A percentile compares a stretch with the other conserved stretches of the same genome.
Conservation (phyloP, 2,329 filamentous ascomycete species). For the Pochonia chlamydosporia region DNA sequence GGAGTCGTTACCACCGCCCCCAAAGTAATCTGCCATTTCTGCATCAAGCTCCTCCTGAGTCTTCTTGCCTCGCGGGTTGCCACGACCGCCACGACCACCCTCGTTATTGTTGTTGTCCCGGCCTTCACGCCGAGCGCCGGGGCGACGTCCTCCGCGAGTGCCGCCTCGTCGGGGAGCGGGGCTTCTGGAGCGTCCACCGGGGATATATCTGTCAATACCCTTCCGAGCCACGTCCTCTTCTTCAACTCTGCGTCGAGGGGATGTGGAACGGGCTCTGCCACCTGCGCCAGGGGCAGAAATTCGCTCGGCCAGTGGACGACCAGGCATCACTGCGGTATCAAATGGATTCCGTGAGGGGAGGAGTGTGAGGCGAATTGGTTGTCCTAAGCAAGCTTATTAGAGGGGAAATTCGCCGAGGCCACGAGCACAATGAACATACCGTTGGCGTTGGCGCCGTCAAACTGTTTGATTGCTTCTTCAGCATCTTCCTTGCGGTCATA, state of each 20-base stretch:
- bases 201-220: constrained; percentile 75
- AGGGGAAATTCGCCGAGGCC: neutral
- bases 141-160: constrained; percentile 45
- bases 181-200: constrained; percentile 54
- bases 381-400: constrained; percentile 42
- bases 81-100: constrained; percentile 28
- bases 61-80: constrained; percentile 63
- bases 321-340: constrained; percentile 48
- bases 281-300: constrained; percentile 50
- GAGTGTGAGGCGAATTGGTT: constrained; percentile 71
- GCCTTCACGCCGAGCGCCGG: constrained; percentile 40
- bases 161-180: constrained; percentile 50
- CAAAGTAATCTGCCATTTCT: constrained; percentile 96
- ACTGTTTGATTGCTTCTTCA: constrained; percentile 68
- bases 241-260: constrained; percentile 39
- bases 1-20: constrained; percentile 32
- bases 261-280: constrained; percentile 58
- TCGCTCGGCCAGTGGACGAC: constrained; percentile 54
- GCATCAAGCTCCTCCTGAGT: constrained; percentile 88
- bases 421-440: constrained; percentile 34
- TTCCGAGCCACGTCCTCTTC: constrained; percentile 56
- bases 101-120: constrained; percentile 23
- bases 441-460: constrained; percentile 85
- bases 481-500: constrained; percentile 70
- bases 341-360: constrained; percentile 55